Evolutionary conservation across 148 eudicot species (phyloP), one percentile per base, ranked within the genome.

Genomic region (Spergularia marina): DNA sequence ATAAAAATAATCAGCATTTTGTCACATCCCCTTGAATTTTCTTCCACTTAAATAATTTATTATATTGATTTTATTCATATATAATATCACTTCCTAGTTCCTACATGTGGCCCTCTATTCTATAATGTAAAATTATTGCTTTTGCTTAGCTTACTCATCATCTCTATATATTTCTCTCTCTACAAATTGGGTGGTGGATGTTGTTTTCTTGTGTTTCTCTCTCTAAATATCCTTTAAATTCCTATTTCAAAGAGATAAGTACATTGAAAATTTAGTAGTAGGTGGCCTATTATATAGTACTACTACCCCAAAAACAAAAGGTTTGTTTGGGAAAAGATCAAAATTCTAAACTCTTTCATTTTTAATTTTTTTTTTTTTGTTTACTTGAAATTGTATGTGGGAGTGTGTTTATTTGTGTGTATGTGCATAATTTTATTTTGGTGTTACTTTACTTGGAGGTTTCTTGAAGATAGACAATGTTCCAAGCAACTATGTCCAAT

Each of bases 401-500:
- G 56, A 58, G 66, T 17, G 30, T 60, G 11, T 52, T 53, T 55
- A 2, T 71, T 63, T 18, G 23, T 20, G 72, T 69, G 58, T 69
- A 69, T 76, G 20, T 76, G 67, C 25, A 30, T 54, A 57, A 54
- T 34, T 69, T 15, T 44, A 17, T 39, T 68, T 83, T 79, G 76
- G 83, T 88, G 78, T 88, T 78, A 65, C 59, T 63, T 77, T 40
- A 65, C 58, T 88, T 82, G 86, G 84, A 82, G 86, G 81, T 62
- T 80, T 74, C 63, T 77, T 65, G 77, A 71, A 55, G 68, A 82
- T 58, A 59, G 80, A 73, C 70, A 74, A 85, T 91, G 94, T 91
- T 89, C 83, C 85, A 80, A 84, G 76, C 84, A 76, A 72, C 80
- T 54, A 85, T 88, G 82, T 80, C 88, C 65, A 90, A 84, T 83